A percentile compares a stretch with the other conserved stretches of the same genome.
phyloP scores from a whole-genome alignment of 257 asterid genomes.

The Haberlea rhodopensis region DNA sequence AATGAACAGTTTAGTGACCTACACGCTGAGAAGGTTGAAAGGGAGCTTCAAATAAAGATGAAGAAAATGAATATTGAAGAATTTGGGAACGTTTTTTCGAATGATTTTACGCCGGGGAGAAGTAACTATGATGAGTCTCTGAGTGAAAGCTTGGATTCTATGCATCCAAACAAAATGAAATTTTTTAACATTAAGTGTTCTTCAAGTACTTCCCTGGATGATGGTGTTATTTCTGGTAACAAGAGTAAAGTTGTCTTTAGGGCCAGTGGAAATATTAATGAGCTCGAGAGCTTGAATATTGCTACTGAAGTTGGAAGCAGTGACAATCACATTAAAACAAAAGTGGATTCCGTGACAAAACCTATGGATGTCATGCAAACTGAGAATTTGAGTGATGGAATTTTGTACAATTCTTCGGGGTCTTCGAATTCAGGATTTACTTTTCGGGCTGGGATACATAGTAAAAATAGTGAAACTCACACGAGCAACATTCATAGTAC shows the following conservation, averaged over 20 bases:
- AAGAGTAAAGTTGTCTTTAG: slow-evolving; percentile 18
- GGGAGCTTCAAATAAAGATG: slow-evolving; percentile 52
- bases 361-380: slow-evolving; percentile 24
- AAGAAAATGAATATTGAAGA: slow-evolving; percentile 53
- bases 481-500: slow-evolving; percentile 36
- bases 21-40: slow-evolving; percentile 28
- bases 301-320: slow-evolving; percentile 24
- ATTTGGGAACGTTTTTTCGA: too few species aligned
- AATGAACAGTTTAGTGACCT: slow-evolving; percentile 31
- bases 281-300: slow-evolving; percentile 18
- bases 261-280: slow-evolving; percentile 19
- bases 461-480: slow-evolving; percentile 27
- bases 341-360: slow-evolving; percentile 28
- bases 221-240: too few species aligned
- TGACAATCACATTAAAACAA: slow-evolving; percentile 20
- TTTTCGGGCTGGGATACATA: slow-evolving; percentile 44
- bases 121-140: slow-evolving; percentile 14
- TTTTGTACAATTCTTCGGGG: slow-evolving; percentile 31
- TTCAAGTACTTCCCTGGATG: slow-evolving; percentile 18
- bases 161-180: slow-evolving; percentile 34
- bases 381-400: slow-evolving; percentile 30
- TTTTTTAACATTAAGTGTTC: slow-evolving; percentile 38
- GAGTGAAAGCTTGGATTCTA: slow-evolving; percentile 29
- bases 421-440: slow-evolving; percentile 36
- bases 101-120: too few species aligned